These are phyloP conservation scores for Zymoseptoria pseudotritici DNA, from an alignment of 2,329 filamentous ascomycete species.

Conservation along the genomic window DNA sequence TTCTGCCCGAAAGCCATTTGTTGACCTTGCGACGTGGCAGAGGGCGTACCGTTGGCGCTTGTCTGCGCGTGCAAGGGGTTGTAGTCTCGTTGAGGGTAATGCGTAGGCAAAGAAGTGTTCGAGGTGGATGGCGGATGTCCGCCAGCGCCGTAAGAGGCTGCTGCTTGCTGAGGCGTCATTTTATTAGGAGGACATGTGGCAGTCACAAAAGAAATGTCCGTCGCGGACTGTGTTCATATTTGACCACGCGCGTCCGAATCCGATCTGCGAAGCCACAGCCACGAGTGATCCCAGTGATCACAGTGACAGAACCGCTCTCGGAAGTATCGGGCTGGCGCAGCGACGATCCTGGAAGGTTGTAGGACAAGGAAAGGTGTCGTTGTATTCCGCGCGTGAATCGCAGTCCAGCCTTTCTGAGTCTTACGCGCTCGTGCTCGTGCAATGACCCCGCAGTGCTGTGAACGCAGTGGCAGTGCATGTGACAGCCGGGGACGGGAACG, in stretches of 20 bases:
- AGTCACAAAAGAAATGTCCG: neutral
- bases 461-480: neutral
- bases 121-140: conserved; percentile 9
- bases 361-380: neutral
- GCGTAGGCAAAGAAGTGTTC: neutral
- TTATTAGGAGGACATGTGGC: neutral
- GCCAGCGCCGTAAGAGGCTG: neutral
- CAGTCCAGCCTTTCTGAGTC: neutral
- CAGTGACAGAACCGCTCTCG: neutral
- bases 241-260: neutral
- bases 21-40: conserved; percentile 2
- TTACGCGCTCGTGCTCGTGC: neutral
- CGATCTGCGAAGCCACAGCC: neutral
- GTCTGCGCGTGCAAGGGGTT: conserved; percentile 1
- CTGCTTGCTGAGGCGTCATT: neutral
- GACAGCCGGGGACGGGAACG: neutral
- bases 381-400: neutral
- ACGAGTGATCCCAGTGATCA: neutral
- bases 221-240: neutral
- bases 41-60: conserved; percentile 7
- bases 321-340: neutral
- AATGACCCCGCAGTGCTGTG: neutral
- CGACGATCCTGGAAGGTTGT: neutral
- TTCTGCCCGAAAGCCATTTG: conserved; percentile 18
- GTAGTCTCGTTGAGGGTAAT: neutral